Percentiles rank a stretch among this genome's conserved stretches.
Evolutionary conservation across 352 stramenopile genomes (phyloP).

Genomic region (Phytophthora pisi): DNA sequence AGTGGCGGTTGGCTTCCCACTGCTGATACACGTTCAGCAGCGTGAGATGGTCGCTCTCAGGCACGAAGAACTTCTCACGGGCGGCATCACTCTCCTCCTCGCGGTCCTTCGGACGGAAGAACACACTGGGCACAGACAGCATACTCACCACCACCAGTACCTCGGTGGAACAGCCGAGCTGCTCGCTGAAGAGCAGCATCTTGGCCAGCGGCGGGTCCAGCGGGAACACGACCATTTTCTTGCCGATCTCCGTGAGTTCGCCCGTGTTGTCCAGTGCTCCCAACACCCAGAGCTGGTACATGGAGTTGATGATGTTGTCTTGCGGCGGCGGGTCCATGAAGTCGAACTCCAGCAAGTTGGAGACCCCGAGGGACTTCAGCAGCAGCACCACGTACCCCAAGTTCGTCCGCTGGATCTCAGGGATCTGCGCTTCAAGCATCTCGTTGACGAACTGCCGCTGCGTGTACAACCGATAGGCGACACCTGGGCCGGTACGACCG

Average conservation of each 20-base stretch:
- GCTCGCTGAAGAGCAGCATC: constrained; percentile 96
- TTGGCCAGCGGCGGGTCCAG: constrained; percentile 95
- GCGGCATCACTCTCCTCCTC: constrained; percentile 98
- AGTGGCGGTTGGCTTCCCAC: constrained; percentile 96
- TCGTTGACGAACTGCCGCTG: constrained; percentile 97
- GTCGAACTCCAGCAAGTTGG: constrained; percentile 97
- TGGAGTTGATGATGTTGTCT: constrained; percentile 97
- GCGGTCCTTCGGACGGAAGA: constrained; percentile 96
- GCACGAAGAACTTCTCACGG: constrained; percentile 99
- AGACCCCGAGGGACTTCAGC: constrained; percentile 97
- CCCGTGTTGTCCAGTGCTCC: constrained; percentile 98
- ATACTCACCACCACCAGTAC: constrained; percentile 97
- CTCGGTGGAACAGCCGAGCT: constrained; percentile 94
- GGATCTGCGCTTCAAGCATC: constrained; percentile 97
- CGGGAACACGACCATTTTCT: constrained; percentile 99
- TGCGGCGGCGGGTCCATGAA: constrained; percentile 99
- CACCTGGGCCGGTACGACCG: constrained; percentile 90
- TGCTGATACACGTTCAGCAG: constrained; percentile 97
- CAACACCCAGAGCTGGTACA: constrained; percentile 99
- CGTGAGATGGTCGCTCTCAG: constrained; percentile 97
- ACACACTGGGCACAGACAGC: constrained; percentile 97
- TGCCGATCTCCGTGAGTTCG: constrained; percentile 95
- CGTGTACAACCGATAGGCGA: constrained; percentile 97
- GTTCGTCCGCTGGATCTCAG: constrained; percentile 98
- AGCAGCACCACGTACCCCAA: constrained; percentile 97